Percentiles rank a stretch among this genome's conserved stretches.
phyloP scores from a whole-genome alignment of 1,284 basidiomycete species.

The Sphagnurus paluster region DNA sequence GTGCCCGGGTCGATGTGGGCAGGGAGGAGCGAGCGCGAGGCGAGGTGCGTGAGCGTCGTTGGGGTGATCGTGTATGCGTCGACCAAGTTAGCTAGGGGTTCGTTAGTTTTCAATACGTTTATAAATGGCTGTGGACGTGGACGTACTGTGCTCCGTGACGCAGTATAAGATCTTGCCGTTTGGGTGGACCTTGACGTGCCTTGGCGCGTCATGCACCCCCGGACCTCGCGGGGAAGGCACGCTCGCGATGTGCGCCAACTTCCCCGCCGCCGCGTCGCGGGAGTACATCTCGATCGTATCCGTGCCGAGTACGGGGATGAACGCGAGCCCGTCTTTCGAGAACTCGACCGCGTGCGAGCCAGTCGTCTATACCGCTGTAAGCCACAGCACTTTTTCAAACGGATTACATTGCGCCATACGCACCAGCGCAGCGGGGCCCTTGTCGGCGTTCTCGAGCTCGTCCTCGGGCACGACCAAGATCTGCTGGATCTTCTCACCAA shows the following conservation, averaged over 20 bases:
- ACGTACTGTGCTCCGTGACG: conserved; percentile 49
- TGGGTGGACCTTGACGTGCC: conserved; percentile 50
- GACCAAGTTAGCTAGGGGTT: conserved; percentile 39
- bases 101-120: not conserved
- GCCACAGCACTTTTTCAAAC: too few species aligned
- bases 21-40: conserved; percentile 39
- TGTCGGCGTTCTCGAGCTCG: conserved; percentile 42
- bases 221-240: conserved; percentile 37
- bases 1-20: conserved; percentile 16
- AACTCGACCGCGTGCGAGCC: conserved; percentile 51
- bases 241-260: conserved; percentile 35
- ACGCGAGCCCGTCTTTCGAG: conserved; percentile 36
- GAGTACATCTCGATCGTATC: conserved; percentile 45
- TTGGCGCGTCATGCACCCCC: conserved; percentile 41
- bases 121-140: not conserved
- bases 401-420: too few species aligned
- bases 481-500: conserved; percentile 43
- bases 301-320: conserved; percentile 49
- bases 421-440: conserved; percentile 46
- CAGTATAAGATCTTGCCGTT: conserved; percentile 47
- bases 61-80: conserved; percentile 41
- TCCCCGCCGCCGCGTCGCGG: conserved; percentile 30
- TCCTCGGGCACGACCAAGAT: conserved; percentile 42
- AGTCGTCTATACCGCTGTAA: conserved; percentile 43
- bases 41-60: conserved; percentile 31